Conservation (phyloP, 2,329 filamentous ascomycete genomes). For the Leptoxyphium fumago region DNA sequence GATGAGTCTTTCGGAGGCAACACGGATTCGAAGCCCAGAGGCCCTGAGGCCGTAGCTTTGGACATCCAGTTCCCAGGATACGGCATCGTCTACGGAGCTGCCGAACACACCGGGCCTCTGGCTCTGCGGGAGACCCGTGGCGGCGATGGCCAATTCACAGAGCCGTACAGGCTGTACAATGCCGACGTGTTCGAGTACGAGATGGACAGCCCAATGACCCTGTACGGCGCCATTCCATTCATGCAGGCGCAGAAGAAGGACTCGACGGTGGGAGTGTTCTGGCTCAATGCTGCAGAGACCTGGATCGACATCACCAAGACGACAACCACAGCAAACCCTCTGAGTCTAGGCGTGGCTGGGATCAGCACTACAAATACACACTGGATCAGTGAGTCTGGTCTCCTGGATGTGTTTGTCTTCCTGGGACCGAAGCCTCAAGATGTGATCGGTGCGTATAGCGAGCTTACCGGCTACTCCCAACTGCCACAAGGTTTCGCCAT, state of each 20-base stretch:
- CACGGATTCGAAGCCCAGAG: conserved; percentile 87
- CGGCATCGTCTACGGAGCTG: conserved; percentile 84
- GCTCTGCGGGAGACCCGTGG: conserved; percentile 84
- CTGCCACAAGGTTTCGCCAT: conserved; percentile 87
- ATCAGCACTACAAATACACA: conserved; percentile 76
- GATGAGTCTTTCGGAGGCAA: conserved; percentile 92
- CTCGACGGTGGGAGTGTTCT: conserved; percentile 90
- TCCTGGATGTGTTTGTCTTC: conserved; percentile 88
- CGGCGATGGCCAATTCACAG: conserved; percentile 66
- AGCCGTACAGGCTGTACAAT: conserved; percentile 93
- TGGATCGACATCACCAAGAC: conserved; percentile 90
- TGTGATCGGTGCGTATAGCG: conserved; percentile 66
- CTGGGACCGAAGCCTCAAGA: conserved; percentile 76
- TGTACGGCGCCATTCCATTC: conserved; percentile 93
- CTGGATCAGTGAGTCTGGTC: conserved; percentile 87
- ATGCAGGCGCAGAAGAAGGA: conserved; percentile 94
- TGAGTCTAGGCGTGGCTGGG: conserved; percentile 54
- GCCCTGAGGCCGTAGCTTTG: conserved; percentile 78
- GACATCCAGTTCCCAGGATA: conserved; percentile 90
- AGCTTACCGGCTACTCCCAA: conserved; percentile 81
- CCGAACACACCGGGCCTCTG: conserved; percentile 77
- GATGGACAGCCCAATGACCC: conserved; percentile 91
- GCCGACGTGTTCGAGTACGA: conserved; percentile 97
- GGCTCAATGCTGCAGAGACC: conserved; percentile 92
- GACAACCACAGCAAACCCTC: conserved; percentile 57